Percentiles rank a stretch among this genome's conserved stretches.
Conservation (phyloP, 768 basidiomycete genomes). For the Mycena rosella region DNA sequence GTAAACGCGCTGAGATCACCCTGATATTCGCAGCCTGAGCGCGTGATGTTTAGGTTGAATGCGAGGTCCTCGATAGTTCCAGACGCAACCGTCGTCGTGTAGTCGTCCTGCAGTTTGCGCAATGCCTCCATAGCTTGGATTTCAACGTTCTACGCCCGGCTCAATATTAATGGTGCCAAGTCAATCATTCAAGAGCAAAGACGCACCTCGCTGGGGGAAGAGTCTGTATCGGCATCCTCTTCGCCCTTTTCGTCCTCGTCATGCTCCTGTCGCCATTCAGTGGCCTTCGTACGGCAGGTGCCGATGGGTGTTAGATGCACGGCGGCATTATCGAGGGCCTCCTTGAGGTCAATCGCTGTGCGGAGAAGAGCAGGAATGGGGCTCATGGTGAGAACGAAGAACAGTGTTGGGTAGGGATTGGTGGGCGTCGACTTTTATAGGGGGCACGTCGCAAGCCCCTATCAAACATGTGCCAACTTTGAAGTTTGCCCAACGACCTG, state of each 20-base stretch:
- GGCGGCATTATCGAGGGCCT: constrained; percentile 19
- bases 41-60: constrained; percentile 9
- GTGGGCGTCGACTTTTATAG: background rate
- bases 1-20: background rate
- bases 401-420: background rate
- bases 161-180: background rate
- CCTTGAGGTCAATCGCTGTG: constrained; percentile 24
- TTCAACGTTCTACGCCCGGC: background rate
- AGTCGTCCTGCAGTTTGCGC: constrained; percentile 1
- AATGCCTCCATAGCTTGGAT: constrained; percentile 2
- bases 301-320: constrained; percentile 21
- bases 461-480: too few species aligned
- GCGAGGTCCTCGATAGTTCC: background rate
- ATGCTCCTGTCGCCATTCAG: constrained; percentile 14
- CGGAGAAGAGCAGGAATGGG: background rate
- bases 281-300: constrained; percentile 5
- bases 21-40: constrained; percentile 12
- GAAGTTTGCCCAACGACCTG: too few species aligned
- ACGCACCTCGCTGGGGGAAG: background rate
- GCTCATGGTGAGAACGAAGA: background rate
- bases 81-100: background rate
- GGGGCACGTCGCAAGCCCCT: too few species aligned
- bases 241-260: constrained; percentile 2
- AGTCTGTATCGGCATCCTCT: background rate
- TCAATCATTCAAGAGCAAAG: background rate